Percentiles rank a stretch among this genome's conserved stretches.
These are phyloP conservation scores for Urochloa ruziziensis DNA, from an alignment of 176 grass and related monocot genomes.

Conservation along the genomic window DNA sequence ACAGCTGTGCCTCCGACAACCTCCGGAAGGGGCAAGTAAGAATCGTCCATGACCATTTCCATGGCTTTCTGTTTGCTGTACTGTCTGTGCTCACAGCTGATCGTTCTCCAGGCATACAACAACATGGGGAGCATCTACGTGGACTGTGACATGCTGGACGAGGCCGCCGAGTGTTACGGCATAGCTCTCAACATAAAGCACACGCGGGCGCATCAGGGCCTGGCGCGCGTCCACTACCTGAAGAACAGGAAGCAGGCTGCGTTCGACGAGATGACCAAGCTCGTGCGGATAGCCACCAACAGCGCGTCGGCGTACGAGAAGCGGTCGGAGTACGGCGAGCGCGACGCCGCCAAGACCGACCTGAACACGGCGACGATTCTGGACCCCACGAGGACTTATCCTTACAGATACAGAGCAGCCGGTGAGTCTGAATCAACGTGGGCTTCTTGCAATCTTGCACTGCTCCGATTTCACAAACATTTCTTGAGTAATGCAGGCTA, in stretches of 20 bases:
- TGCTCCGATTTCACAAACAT: not conserved
- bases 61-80: not conserved
- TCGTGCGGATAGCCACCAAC: conserved; percentile 79
- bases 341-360: conserved; percentile 76
- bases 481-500: not conserved
- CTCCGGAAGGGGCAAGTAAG: conserved; percentile 96
- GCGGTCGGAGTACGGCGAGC: conserved; percentile 86
- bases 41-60: not conserved
- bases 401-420: conserved; percentile 97
- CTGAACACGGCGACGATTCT: conserved; percentile 68
- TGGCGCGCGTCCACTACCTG: conserved; percentile 83
- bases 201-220: conserved; percentile 91
- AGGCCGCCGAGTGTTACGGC: conserved; percentile 78
- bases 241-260: conserved; percentile 77
- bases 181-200: conserved; percentile 91
- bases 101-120: conserved; percentile 76
- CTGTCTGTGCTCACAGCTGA: not conserved
- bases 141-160: conserved; percentile 86
- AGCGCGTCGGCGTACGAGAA: conserved; percentile 89
- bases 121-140: conserved; percentile 97
- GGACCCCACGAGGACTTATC: conserved; percentile 86
- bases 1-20: conserved; percentile 93
- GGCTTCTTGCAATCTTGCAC: not conserved
- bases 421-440: conserved; percentile 38
- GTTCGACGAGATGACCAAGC: conserved; percentile 86